Percentiles rank a stretch among this genome's conserved stretches.
Evolutionary conservation across 345 rosid species (phyloP).

Genomic region (Salix arbutifolia): DNA sequence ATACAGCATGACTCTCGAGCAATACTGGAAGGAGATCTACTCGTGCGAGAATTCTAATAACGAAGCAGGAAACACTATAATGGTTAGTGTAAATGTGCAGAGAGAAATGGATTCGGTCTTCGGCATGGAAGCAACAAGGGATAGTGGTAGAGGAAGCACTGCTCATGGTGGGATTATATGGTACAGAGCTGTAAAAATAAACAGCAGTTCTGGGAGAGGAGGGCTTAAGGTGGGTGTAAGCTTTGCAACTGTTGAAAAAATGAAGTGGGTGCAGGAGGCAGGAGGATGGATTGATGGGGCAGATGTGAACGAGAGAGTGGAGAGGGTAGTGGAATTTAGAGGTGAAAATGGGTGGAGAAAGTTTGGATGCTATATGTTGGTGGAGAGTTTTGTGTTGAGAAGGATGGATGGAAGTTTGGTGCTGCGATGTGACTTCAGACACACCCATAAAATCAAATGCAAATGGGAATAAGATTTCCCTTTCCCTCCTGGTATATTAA

Average conservation of each 20-base stretch:
- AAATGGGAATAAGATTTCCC: slow-evolving; percentile 25
- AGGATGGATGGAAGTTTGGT: slow-evolving; percentile 55
- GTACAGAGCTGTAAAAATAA: slow-evolving; percentile 33
- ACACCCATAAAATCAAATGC: slow-evolving; percentile 30
- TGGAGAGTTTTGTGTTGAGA: slow-evolving; percentile 54
- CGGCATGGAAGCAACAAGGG: slow-evolving; percentile 48
- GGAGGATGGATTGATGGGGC: slow-evolving; percentile 55
- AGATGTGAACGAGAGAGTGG: slow-evolving; percentile 47
- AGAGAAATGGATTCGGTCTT: slow-evolving; percentile 40
- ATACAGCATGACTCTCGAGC: slow-evolving; percentile 59
- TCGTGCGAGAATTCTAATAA: slow-evolving; percentile 28
- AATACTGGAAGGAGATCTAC: slow-evolving; percentile 63
- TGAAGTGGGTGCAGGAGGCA: slow-evolving; percentile 59
- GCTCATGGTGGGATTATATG: slow-evolving; percentile 46
- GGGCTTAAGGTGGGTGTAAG: slow-evolving; percentile 47
- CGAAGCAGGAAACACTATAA: slow-evolving; percentile 17
- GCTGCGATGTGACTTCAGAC: slow-evolving; percentile 44
- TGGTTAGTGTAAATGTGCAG: slow-evolving; percentile 29
- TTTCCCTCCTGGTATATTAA: too few relatives aligned
- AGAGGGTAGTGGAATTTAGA: slow-evolving; percentile 35
- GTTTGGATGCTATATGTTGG: slow-evolving; percentile 49
- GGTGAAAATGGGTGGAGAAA: slow-evolving; percentile 43
- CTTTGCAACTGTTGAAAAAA: slow-evolving; percentile 57
- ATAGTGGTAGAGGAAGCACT: slow-evolving; percentile 9
- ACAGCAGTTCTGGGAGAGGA: slow-evolving; percentile 11